Base-by-base conservation (phyloP, 306 rosid species). In the Casuarina cunninghamiana region DNA sequence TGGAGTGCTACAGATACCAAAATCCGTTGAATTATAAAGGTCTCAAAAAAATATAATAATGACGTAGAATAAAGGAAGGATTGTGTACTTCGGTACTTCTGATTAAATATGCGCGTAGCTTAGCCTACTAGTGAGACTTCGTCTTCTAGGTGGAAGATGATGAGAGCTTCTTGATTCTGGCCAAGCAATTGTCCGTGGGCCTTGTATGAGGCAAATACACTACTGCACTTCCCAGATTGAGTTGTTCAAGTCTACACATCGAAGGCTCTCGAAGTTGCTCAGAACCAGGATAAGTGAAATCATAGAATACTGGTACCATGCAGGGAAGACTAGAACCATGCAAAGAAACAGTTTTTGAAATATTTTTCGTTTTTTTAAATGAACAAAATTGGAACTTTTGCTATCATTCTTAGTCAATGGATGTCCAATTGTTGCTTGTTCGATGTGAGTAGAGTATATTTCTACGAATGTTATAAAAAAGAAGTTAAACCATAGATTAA, bases 141-240 rank as follows among this genome's bases (percentile, higher is more conserved):
- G 6, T 19, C 17, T 5, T 11, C 10, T 5, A 0, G 3, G 19
- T 1, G 11, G 57, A 35, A 4, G 16, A 32, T 32, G 69, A 62
- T 12, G 68, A 48, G 7, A 82, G 68, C 68, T 73, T 86, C 16
- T 68, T 76, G 75, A 87, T 74, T 61, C 37, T 81, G 39, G 91
- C 87, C 7, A 88, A 73, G 44, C 89, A 88, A 10, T 83, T 83
- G 80, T 88, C 91, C 69, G 38, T 76, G 2, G 91, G 89, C 42
- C 79, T 83, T 3, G 89, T 4, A 69, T 74, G 84, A 5, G 91
- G 89, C 55, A 76, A 63, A 71, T 61, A 78, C 44, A 43, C 38
- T 39, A 80, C 35, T 1, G 43, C 48, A 71, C 84, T 21, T 37
- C 76, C 78, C 5, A 83, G 82, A 60, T 83, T 89, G 32, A 76